Evolutionary conservation across 2,329 filamentous ascomycete species (phyloP), one percentile per base, ranked within the genome.

Genomic region (Clonostachys rhizophaga): DNA sequence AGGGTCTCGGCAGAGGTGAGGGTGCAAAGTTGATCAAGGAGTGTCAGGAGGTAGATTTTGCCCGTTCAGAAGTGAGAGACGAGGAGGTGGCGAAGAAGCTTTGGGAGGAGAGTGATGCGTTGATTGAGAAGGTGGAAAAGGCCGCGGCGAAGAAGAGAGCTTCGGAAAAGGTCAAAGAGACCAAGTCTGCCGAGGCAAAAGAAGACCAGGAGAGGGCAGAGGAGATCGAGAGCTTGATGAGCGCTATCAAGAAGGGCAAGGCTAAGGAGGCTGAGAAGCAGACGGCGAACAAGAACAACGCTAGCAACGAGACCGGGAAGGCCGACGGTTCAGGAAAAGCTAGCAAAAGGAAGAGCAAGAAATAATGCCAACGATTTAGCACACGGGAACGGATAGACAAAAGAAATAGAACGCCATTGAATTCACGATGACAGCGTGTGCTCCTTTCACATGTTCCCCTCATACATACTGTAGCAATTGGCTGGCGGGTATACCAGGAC

Each of bases 71-170:
- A 58, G 76, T 96, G 41, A 78, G 78, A 53, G 87, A 95, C 60
- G 91, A 95, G 53, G 79, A 78, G 17, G 69, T 88, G 33, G 91
- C 90, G 49, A 91, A 95, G 76, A 81, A 84, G 63, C 72, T 99
- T 14, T 99, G 92, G 92, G 82, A 95, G 61, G 84, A 88, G 49
- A 96, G 88, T 60, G 91, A 96, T 59, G 83, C 82, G 60, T 80
- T 95, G 52, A 85, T 97, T 47, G 86, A 95, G 63, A 78, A 79
- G 56, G 79, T 86, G 13, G 91, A 97, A 67, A 95, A 89, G 70
- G 81, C 86, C 61, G 81, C 85, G 20, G 91, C 91, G 1, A 66
- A 68, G 9, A 78, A 75, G 55, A 61, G 73, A 43, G 72, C 70
- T 2, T 57, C 65, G 42, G 76, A 70, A 58, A 60, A 70, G 18